Conservation (phyloP, 179 eudicot genomes). For the Nepenthes alata region DNA sequence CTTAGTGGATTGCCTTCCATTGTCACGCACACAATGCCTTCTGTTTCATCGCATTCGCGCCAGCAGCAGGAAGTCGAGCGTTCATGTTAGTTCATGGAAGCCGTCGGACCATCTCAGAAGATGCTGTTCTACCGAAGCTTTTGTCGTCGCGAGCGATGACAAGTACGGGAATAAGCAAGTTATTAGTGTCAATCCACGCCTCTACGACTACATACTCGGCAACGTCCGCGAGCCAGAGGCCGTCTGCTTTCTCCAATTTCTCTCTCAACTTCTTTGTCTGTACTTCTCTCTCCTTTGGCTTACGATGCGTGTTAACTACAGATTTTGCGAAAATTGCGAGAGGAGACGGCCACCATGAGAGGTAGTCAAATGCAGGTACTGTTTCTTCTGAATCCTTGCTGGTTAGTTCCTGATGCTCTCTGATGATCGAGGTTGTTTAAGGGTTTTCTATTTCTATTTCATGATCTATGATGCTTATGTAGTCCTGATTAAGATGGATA, state of each 20-base stretch:
- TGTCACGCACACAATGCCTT: too few relatives aligned
- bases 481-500: too few relatives aligned
- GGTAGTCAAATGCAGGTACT: slow-evolving; percentile 87
- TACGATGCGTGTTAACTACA: slow-evolving; percentile 1
- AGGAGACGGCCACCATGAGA: slow-evolving; percentile 65
- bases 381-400: not conserved
- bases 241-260: too few relatives aligned
- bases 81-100: too few relatives aligned
- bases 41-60: too few relatives aligned
- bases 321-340: slow-evolving; percentile 61
- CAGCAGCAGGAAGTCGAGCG: too few relatives aligned
- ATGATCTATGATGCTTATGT: too few relatives aligned
- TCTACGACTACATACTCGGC: slow-evolving; percentile 63
- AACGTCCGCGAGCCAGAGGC: slow-evolving; percentile 74
- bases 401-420: not conserved
- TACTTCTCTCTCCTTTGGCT: not conserved
- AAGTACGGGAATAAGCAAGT: slow-evolving; percentile 65
- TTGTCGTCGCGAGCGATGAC: slow-evolving; percentile 29
- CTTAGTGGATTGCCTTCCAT: too few relatives aligned
- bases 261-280: not conserved
- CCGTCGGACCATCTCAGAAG: too few relatives aligned
- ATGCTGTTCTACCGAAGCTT: slow-evolving; percentile 2
- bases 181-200: slow-evolving; percentile 52
- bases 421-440: not conserved
- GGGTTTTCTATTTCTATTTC: too few relatives aligned